Evolutionary conservation across 2,329 filamentous ascomycete genomes (phyloP).

Genomic region (Nothopassalora personata): DNA sequence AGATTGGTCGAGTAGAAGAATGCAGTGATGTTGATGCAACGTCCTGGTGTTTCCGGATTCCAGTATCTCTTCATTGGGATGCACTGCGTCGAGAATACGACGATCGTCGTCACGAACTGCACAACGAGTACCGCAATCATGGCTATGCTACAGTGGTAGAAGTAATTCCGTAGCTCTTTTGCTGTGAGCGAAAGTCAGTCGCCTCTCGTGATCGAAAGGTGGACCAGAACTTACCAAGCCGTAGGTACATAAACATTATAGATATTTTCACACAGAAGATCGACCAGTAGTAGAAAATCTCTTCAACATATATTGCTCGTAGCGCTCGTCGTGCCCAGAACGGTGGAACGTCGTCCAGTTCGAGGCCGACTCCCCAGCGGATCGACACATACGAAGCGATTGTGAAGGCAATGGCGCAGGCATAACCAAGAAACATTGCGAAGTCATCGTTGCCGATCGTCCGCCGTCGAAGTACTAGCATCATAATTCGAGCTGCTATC

Average conservation of each 20-base stretch:
- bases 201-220: constrained; percentile 7
- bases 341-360: constrained; percentile 11
- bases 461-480: constrained; percentile 14
- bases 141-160: constrained; percentile 25
- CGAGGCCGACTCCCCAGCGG: constrained; percentile 22
- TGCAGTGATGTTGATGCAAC: constrained; percentile 32
- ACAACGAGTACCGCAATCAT: constrained; percentile 33
- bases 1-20: constrained; percentile 33
- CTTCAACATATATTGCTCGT: constrained; percentile 25
- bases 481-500: constrained; percentile 17
- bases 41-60: constrained; percentile 23
- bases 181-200: constrained; percentile 14
- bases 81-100: constrained; percentile 36
- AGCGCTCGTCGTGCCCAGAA: constrained; percentile 19
- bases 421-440: constrained; percentile 19
- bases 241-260: constrained; percentile 37
- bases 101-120: constrained; percentile 32
- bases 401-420: constrained; percentile 16
- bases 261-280: constrained; percentile 40
- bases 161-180: constrained; percentile 19
- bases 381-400: constrained; percentile 17
- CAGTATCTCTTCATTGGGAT: constrained; percentile 34
- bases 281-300: constrained; percentile 37
- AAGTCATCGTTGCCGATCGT: constrained; percentile 21
- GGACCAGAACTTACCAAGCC: constrained; percentile 26